Base-by-base conservation (phyloP, 345 rosid genomes). In the Dimocarpus longan region DNA sequence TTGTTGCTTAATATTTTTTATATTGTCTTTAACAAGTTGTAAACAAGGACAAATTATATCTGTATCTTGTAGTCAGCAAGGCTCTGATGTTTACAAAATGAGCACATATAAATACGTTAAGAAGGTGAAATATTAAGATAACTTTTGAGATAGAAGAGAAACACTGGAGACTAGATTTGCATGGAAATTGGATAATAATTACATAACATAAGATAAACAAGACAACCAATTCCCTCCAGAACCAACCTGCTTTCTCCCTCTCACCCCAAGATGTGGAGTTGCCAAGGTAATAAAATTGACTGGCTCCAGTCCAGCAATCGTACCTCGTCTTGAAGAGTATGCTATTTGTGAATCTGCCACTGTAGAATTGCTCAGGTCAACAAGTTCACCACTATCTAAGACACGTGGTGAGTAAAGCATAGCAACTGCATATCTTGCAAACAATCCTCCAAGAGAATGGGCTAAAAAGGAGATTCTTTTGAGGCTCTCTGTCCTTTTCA, bases 391-490 rank as follows among this genome's bases (percentile, higher is more conserved):
- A 73, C 80, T 62, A 74, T 70, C 72, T 10, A 75, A 26, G n/a
- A 73, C 76, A 82, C 59, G 67, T 80, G 92, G 80, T 10, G 93
- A 84, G 80, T 91, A 92, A 44, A 95, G 97, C 71, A 88, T 88
- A 66, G 88, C 87, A 77, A 91, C 81, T 66, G 99, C 98, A 85
- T 92, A 85, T 91, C 99, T 90, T 66, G 97, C 97, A 89, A 95
- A 92, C 88, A 95, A 85, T 46, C 99, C 99, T 48, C 99, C 99
- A 26, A 95, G 97, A 80, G 99, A 95, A 89, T 95, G 99, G 73
- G 99, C 97, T 73, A 95, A 77, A 87, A 95, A 89, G 78, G 99
- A 95, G 68, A 95, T 92, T 91, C 80, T 92, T 82, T 90, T 94
- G 77, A 95, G 86, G 80, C 89, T 84, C 56, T 87, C 88, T 56